Evolutionary conservation across 1,284 basidiomycete genomes (phyloP).

Genomic region (Wolfiporia cocos): DNA sequence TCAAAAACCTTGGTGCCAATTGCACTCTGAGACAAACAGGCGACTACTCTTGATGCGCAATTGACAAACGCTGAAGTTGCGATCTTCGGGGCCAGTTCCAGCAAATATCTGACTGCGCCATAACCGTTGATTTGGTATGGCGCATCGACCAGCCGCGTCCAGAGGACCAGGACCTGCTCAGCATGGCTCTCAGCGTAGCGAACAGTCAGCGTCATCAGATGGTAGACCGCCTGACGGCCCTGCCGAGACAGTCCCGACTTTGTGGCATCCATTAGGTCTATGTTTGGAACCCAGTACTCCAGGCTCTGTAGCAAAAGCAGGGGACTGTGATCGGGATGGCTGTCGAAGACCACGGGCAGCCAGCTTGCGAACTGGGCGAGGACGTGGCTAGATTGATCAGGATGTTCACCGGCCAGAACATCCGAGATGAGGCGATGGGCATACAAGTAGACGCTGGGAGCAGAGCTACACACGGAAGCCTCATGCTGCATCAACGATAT

Average conservation of each 20-base stretch:
- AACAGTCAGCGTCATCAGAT: slow-evolving; percentile 81
- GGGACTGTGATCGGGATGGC: slow-evolving; percentile 36
- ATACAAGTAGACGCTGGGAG: slow-evolving; percentile 75
- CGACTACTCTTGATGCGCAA: slow-evolving; percentile 79
- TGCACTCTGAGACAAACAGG: slow-evolving; percentile 77
- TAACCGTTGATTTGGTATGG: slow-evolving; percentile 73
- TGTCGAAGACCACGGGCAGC: slow-evolving; percentile 63
- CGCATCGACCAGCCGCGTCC: slow-evolving; percentile 70
- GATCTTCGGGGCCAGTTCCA: slow-evolving; percentile 85
- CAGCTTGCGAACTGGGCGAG: slow-evolving; percentile 73
- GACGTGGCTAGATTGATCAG: slow-evolving; percentile 62
- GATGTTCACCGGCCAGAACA: slow-evolving; percentile 78
- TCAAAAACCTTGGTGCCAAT: slow-evolving; percentile 75
- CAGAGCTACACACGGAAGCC: slow-evolving; percentile 68
- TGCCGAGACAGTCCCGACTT: slow-evolving; percentile 49
- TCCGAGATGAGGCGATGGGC: slow-evolving; percentile 77
- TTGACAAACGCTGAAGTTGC: slow-evolving; percentile 74
- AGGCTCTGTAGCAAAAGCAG: slow-evolving; percentile 67
- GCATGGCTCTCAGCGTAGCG: slow-evolving; percentile 74
- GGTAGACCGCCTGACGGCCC: slow-evolving; percentile 70
- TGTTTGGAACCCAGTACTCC: slow-evolving; percentile 75
- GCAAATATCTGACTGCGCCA: slow-evolving; percentile 77
- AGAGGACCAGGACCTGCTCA: slow-evolving; percentile 81
- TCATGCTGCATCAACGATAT: slow-evolving; percentile 69
- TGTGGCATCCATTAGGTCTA: slow-evolving; percentile 64